A percentile compares a stretch with the other conserved stretches of the same genome.
Conservation (phyloP, 306 rosid genomes). For the Quercus berberidifolia region DNA sequence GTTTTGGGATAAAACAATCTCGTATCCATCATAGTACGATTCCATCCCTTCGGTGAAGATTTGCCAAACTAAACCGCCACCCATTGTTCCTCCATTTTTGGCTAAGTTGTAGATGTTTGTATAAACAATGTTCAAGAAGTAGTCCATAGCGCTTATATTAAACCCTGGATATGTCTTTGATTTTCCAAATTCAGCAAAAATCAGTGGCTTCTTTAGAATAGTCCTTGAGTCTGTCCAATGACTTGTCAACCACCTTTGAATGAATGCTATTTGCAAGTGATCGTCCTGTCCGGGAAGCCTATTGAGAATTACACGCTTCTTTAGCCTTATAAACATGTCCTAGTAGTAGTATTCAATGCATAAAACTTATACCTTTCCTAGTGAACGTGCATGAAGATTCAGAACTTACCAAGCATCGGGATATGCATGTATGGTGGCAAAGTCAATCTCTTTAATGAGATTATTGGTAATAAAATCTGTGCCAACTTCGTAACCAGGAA, state of each 20-base stretch:
- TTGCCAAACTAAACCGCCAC: slow-evolving; percentile 54
- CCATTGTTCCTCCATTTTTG: slow-evolving; percentile 33
- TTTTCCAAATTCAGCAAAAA: slow-evolving; percentile 44
- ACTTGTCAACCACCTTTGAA: slow-evolving; percentile 34
- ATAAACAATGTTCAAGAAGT: slow-evolving; percentile 31
- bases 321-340: not conserved
- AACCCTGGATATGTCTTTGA: slow-evolving; percentile 36
- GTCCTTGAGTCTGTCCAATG: slow-evolving; percentile 43
- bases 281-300: slow-evolving; percentile 42
- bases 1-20: slow-evolving; percentile 42
- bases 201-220: slow-evolving; percentile 48
- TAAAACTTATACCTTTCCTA: not conserved
- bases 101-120: slow-evolving; percentile 31
- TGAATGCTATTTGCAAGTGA: slow-evolving; percentile 31
- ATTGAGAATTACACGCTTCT: not conserved
- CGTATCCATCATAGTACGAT: slow-evolving; percentile 38
- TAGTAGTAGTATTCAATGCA: no score
- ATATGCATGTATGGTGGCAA: slow-evolving; percentile 57
- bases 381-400: not conserved
- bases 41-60: slow-evolving; percentile 50
- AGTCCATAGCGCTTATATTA: slow-evolving; percentile 17
- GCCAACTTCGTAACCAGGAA: slow-evolving; percentile 39
- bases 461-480: slow-evolving; percentile 45
- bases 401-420: slow-evolving; percentile 46
- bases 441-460: slow-evolving; percentile 44